Percentiles rank a stretch among this genome's conserved stretches.
Conservation (phyloP, 2,329 filamentous ascomycete species). For the Aplosporella prunicola region DNA sequence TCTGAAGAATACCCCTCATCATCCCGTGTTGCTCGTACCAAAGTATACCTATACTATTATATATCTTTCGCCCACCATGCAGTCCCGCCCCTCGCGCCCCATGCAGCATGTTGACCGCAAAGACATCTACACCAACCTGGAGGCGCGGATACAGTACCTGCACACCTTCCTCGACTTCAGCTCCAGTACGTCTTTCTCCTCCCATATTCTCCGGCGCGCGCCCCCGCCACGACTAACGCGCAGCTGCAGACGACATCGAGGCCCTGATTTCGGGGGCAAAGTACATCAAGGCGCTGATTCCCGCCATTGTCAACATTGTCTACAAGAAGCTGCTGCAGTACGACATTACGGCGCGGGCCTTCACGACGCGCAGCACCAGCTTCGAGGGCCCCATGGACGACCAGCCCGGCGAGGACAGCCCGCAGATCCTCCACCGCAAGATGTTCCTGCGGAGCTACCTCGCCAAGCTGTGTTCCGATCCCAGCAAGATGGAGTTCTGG, state of each 20-base stretch:
- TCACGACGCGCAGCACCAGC: constrained; percentile 51
- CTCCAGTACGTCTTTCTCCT: constrained; percentile 44
- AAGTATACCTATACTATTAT: no score
- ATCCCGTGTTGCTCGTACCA: no score
- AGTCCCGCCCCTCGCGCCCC: constrained; percentile 15
- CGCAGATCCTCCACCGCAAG: constrained; percentile 68
- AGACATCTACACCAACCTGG: constrained; percentile 61
- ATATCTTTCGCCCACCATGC: no score
- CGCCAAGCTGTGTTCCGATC: constrained; percentile 64
- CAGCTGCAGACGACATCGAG: constrained; percentile 54
- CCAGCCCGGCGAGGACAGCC: constrained; percentile 55
- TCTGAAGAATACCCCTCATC: no score
- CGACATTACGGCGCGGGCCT: constrained; percentile 72
- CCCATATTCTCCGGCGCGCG: background rate
- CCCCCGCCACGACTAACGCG: background rate
- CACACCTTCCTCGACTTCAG: constrained; percentile 70
- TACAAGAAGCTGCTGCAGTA: constrained; percentile 73
- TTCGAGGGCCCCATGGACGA: constrained; percentile 60
- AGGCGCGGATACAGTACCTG: constrained; percentile 60
- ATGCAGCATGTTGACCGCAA: constrained; percentile 58
- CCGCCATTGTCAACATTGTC: constrained; percentile 73
- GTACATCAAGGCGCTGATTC: constrained; percentile 74
- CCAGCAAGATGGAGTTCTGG: constrained; percentile 69
- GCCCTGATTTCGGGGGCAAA: constrained; percentile 60
- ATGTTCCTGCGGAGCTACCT: constrained; percentile 70